Conservation (phyloP, 169 alveolate genomes). For the Plasmodium gaboni region DNA sequence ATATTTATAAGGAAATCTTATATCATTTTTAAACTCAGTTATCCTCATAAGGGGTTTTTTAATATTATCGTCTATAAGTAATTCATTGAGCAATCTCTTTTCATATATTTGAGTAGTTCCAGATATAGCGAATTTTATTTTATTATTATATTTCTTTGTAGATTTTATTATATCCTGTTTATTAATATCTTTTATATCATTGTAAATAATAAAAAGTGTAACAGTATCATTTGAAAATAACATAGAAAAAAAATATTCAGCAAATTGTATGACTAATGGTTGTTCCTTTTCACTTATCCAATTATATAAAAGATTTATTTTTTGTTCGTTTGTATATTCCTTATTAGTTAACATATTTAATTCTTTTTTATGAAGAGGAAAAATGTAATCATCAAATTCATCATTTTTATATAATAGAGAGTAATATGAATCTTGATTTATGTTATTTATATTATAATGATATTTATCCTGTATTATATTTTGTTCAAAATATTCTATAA, state of each 20-base stretch:
- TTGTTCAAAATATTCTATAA: constrained; percentile 56
- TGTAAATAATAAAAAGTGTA: constrained; percentile 50
- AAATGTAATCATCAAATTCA: constrained; percentile 50
- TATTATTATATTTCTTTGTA: constrained; percentile 45
- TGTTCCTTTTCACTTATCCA: constrained; percentile 37
- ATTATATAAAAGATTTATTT: constrained; percentile 14
- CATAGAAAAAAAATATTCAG: constrained; percentile 38
- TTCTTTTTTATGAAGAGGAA: neutral
- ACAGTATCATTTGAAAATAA: constrained; percentile 29
- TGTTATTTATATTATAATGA: neutral
- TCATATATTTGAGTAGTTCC: constrained; percentile 32
- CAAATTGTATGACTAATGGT: constrained; percentile 65
- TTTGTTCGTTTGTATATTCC: neutral
- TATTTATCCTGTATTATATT: constrained; percentile 18
- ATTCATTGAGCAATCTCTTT: constrained; percentile 56
- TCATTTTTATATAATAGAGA: constrained; percentile 56
- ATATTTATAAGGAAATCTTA: constrained; percentile 55
- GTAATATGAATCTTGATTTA: constrained; percentile 26
- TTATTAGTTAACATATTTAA: constrained; percentile 17
- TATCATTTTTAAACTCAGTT: constrained; percentile 40
- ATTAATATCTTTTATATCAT: constrained; percentile 45
- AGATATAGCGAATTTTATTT: constrained; percentile 23
- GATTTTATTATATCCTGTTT: constrained; percentile 60
- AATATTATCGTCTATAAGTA: constrained; percentile 55
- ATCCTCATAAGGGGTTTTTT: constrained; percentile 67